phyloP scores from a whole-genome alignment of 1,284 basidiomycete genomes.

The Pseudozyma tsukubaensis region DNA sequence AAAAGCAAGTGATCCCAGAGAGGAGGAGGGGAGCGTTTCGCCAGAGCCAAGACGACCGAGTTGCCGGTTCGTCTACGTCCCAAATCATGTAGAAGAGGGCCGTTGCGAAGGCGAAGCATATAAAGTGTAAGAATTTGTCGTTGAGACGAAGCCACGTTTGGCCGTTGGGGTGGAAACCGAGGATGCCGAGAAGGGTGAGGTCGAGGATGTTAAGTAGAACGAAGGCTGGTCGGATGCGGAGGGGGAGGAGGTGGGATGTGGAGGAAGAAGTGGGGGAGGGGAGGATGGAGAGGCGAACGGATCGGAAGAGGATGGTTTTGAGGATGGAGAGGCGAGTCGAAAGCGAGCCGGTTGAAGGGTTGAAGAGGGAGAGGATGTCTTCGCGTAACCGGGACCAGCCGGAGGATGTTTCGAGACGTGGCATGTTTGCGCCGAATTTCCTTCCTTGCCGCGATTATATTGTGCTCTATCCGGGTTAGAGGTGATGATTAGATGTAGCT shows the following conservation, averaged over 20 bases:
- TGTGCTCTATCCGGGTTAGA: neutral
- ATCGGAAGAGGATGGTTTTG: conserved; percentile 42
- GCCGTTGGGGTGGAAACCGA: conserved; percentile 63
- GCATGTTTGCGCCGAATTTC: conserved; percentile 17
- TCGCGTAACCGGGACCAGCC: conserved; percentile 34
- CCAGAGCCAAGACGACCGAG: conserved; percentile 80
- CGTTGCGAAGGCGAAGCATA: conserved; percentile 82
- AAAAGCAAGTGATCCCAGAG: conserved; percentile 72
- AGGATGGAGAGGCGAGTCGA: conserved; percentile 23
- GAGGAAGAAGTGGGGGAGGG: conserved; percentile 1
- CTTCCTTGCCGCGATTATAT: no score
- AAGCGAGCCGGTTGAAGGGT: conserved; percentile 19
- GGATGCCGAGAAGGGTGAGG: conserved; percentile 56
- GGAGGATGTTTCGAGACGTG: conserved; percentile 43
- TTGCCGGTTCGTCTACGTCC: conserved; percentile 79
- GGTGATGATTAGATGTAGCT: no score
- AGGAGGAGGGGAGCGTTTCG: conserved; percentile 79
- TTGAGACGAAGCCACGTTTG: conserved; percentile 75
- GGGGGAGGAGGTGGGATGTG: conserved; percentile 34
- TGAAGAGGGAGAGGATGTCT: conserved; percentile 20
- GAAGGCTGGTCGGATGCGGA: conserved; percentile 60
- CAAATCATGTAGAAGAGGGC: conserved; percentile 86
- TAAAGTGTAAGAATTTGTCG: conserved; percentile 85
- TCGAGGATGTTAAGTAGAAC: conserved; percentile 52
- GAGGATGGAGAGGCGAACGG: conserved; percentile 28